Evolutionary conservation across 441 rosid species (phyloP), one percentile per base, ranked within the genome.

Genomic region (Kokia cookei): DNA sequence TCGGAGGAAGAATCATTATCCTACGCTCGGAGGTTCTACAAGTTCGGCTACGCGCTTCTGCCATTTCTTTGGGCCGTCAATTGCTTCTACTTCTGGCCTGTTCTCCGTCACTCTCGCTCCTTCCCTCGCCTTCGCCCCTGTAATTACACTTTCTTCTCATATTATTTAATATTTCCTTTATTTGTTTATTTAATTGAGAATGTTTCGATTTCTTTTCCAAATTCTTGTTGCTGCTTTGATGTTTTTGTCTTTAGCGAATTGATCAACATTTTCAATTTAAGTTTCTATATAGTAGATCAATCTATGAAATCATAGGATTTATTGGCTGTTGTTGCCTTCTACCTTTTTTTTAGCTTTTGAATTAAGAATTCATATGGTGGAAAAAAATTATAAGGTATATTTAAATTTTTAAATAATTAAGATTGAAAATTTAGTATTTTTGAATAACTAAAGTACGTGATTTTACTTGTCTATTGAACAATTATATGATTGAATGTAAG

Each of bases 61-160:
- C 98, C 97, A 11, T 90, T 87, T 89, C 97, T 96, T 40, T 92
- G 99, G 99, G 97, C 94, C 15, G 86, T 96, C 73, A 96, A 93
- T 80, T 93, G 98, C 91, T 93, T 96, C 92, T 96, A 93, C 86
- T 93, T 96, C 92, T 93, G 98, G 98, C 99, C 98, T 2, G 99
- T 90, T 73, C 99, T 93, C 77, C 88, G 90, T 66, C 89, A 92
- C 82, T 78, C 88, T 51, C 89, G 93, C 22, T 88, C 92, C 53
- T 96, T 93, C 86, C 98, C 99, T 55, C 87, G 81, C 66, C 83
- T 88, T 73, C 97, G 97, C 67, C 90, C 82, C 62, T 89, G 98
- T 95, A 80, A 79, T 81, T 73, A 14, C 62, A 65, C 43, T 27
- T 75, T 71, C 58, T 58, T 45, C 4, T 29, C 60, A n/a, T 37